Conservation (phyloP, 495 filamentous ascomycete species). For the Aspergillus cristatus region DNA sequence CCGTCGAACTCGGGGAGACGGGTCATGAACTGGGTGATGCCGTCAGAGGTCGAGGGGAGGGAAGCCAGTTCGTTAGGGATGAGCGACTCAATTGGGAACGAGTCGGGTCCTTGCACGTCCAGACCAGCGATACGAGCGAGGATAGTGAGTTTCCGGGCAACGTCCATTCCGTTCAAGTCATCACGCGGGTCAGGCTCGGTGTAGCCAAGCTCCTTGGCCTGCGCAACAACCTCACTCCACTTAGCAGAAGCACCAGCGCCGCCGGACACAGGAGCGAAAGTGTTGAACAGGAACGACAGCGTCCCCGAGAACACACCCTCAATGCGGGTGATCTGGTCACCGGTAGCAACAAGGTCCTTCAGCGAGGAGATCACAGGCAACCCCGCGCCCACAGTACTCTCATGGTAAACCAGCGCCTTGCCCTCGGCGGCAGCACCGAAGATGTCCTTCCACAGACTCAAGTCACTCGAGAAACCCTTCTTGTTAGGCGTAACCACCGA, state of each 20-base stretch:
- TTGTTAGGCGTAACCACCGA: constrained; percentile 94
- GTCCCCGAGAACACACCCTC: constrained; percentile 97
- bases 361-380: constrained; percentile 87
- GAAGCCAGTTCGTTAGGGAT: constrained; percentile 76
- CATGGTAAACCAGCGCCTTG: constrained; percentile 79
- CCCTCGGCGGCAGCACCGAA: constrained; percentile 52
- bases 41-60: constrained; percentile 49
- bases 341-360: constrained; percentile 79
- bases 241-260: constrained; percentile 43
- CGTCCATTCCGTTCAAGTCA: constrained; percentile 92
- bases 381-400: constrained; percentile 85
- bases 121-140: constrained; percentile 76
- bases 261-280: constrained; percentile 69
- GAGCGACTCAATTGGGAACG: constrained; percentile 85
- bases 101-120: constrained; percentile 62
- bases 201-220: constrained; percentile 90
- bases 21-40: constrained; percentile 66
- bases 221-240: constrained; percentile 80
- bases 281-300: constrained; percentile 95
- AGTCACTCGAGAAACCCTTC: constrained; percentile 78
- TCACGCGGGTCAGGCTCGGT: constrained; percentile 95
- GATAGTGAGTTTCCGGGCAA: constrained; percentile 94
- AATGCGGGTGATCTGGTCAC: constrained; percentile 77
- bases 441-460: constrained; percentile 73
- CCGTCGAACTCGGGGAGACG: constrained; percentile 67